Conservation (phyloP, 352 stramenopile species). For the Phytopythium helicoides region DNA sequence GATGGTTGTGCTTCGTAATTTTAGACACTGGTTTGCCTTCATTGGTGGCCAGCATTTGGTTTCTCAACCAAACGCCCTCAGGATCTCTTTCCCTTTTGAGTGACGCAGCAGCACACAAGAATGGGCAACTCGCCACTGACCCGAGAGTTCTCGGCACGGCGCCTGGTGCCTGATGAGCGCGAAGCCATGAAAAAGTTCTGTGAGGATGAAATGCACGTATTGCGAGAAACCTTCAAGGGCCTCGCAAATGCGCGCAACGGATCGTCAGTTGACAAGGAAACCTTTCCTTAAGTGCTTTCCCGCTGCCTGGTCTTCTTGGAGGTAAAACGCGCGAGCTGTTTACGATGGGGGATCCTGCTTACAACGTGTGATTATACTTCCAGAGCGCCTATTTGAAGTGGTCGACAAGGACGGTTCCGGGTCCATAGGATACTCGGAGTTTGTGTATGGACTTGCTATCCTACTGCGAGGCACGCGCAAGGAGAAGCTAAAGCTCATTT, state of each 20-base stretch:
- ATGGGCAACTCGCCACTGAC: constrained; percentile 71
- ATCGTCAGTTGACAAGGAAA: constrained; percentile 88
- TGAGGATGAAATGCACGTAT: constrained; percentile 72
- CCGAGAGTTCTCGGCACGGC: constrained; percentile 49
- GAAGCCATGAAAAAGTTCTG: constrained; percentile 76
- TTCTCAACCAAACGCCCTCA: too few species aligned
- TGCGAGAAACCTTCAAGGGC: constrained; percentile 81
- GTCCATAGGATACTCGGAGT: constrained; percentile 90
- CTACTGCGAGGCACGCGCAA: constrained; percentile 81
- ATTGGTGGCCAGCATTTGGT: too few species aligned
- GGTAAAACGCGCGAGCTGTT: constrained; percentile 36
- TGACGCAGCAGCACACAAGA: not conserved
- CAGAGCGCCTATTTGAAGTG: constrained; percentile 90
- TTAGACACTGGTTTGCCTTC: too few species aligned
- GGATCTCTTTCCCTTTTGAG: not conserved
- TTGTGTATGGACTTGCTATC: constrained; percentile 88
- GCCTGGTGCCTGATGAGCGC: constrained; percentile 49
- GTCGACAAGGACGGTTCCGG: constrained; percentile 90
- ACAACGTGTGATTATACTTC: not conserved
- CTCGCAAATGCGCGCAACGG: constrained; percentile 62
- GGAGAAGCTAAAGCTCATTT: constrained; percentile 93
- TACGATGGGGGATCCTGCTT: too few species aligned
- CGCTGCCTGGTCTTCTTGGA: constrained; percentile 86
- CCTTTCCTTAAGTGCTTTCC: constrained; percentile 94
- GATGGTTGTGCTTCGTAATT: too few species aligned